Evolutionary conservation across 768 basidiomycete species (phyloP).

Genomic region (Coprinellus micaceus): DNA sequence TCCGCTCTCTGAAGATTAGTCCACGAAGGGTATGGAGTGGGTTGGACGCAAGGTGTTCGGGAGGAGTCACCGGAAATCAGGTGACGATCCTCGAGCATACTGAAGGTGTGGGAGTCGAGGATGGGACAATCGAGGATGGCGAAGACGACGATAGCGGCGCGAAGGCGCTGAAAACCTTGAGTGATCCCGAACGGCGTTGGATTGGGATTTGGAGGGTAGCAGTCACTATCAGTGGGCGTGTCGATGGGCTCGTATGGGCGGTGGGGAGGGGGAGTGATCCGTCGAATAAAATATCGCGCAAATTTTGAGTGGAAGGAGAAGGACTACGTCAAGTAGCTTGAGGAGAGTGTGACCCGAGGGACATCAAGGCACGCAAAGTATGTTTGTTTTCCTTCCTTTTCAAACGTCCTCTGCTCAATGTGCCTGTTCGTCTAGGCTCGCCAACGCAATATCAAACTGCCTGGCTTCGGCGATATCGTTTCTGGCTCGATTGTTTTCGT

Average conservation of each 20-base stretch:
- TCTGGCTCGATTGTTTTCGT: too few relatives aligned
- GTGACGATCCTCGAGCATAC: conserved; percentile 67
- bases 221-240: conserved; percentile 59
- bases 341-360: conserved; percentile 70
- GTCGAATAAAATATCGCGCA: conserved; percentile 62
- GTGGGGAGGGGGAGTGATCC: conserved; percentile 55
- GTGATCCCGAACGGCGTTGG: conserved; percentile 62
- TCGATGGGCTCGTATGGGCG: conserved; percentile 73
- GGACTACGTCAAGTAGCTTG: conserved; percentile 58
- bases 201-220: conserved; percentile 68
- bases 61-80: conserved; percentile 89
- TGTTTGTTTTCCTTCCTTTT: conserved; percentile 14
- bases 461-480: conserved; percentile 42
- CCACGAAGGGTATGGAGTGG: conserved; percentile 95
- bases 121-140: conserved; percentile 83
- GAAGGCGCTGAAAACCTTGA: conserved; percentile 13
- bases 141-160: conserved; percentile 43
- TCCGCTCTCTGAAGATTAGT: conserved; percentile 91
- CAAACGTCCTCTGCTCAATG: conserved; percentile 15
- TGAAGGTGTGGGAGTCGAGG: conserved; percentile 54
- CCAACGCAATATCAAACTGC: conserved; percentile 68
- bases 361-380: conserved; percentile 79
- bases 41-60: conserved; percentile 86
- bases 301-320: conserved; percentile 74
- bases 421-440: conserved; percentile 52